phyloP scores from a whole-genome alignment of 2,329 filamentous ascomycete species.

The Triangularia setosa region DNA sequence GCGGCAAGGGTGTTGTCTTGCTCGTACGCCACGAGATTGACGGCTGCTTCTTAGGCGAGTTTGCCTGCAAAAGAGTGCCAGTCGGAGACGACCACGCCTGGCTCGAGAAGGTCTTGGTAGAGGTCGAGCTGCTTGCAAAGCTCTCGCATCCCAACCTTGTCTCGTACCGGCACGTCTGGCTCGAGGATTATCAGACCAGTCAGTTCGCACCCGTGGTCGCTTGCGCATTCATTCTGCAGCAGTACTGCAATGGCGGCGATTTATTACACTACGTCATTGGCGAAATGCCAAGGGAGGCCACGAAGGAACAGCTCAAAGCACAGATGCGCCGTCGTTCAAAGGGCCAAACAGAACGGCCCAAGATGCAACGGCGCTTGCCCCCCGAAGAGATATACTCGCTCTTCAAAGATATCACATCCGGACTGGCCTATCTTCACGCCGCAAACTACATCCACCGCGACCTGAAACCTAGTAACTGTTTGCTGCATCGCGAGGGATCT shows the following conservation, averaged over 20 bases:
- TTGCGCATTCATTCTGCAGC: constrained; percentile 94
- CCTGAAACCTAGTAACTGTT: constrained; percentile 91
- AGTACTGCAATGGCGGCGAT: constrained; percentile 94
- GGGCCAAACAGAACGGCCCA: constrained; percentile 60
- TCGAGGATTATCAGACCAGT: constrained; percentile 81
- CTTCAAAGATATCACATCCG: constrained; percentile 92
- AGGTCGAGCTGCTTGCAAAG: constrained; percentile 88
- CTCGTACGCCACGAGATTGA: constrained; percentile 93
- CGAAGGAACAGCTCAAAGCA: constrained; percentile 84
- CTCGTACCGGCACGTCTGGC: constrained; percentile 95
- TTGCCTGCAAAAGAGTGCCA: constrained; percentile 94
- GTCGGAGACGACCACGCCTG: constrained; percentile 92
- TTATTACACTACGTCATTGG: constrained; percentile 83
- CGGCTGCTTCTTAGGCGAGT: constrained; percentile 80
- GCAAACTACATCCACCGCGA: constrained; percentile 96
- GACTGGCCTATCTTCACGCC: constrained; percentile 81
- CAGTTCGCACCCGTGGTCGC: constrained; percentile 88
- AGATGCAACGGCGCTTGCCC: constrained; percentile 45
- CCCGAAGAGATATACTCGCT: constrained; percentile 96
- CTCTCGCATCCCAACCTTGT: constrained; percentile 93
- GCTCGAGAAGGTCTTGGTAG: constrained; percentile 89
- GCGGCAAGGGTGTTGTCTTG: constrained; percentile 91
- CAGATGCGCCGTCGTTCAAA: constrained; percentile 78
- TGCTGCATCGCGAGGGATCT: constrained; percentile 72
- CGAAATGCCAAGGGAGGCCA: constrained; percentile 57